These are phyloP conservation scores for Parachaetomium inaequale DNA, from an alignment of 495 filamentous ascomycete species.

Conservation along the genomic window DNA sequence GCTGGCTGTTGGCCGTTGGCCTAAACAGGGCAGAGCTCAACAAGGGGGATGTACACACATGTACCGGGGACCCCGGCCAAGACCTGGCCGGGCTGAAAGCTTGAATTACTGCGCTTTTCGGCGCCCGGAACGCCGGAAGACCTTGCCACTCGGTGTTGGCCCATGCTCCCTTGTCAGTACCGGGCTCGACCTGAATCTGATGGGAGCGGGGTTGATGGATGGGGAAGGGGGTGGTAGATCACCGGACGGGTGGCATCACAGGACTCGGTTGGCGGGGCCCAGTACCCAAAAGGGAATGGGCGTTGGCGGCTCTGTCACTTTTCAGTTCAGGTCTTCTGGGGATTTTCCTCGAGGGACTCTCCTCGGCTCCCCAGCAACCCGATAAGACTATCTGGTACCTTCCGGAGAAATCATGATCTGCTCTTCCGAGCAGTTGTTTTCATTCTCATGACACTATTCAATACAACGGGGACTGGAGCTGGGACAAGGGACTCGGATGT, in stretches of 20 bases:
- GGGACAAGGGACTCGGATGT: not conserved
- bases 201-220: not conserved
- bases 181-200: not conserved
- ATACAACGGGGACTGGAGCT: too few species aligned
- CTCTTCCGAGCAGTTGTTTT: not conserved
- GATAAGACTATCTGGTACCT: too few species aligned
- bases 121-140: not conserved
- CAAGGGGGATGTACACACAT: too few species aligned
- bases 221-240: not conserved
- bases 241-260: too few species aligned
- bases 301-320: not conserved
- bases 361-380: too few species aligned
- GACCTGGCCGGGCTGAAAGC: not conserved
- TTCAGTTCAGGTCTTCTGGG: too few species aligned
- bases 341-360: too few species aligned
- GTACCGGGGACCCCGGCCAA: not conserved
- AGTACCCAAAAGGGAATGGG: not conserved
- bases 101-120: conserved; percentile 5
- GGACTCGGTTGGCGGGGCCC: too few species aligned
- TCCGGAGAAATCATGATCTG: not conserved
- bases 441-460: not conserved
- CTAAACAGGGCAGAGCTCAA: not conserved
- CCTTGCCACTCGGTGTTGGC: not conserved
- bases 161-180: not conserved
- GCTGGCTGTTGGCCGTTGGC: too few species aligned